phyloP scores from a whole-genome alignment of 2,329 filamentous ascomycete genomes.

The Oidium heveae region DNA sequence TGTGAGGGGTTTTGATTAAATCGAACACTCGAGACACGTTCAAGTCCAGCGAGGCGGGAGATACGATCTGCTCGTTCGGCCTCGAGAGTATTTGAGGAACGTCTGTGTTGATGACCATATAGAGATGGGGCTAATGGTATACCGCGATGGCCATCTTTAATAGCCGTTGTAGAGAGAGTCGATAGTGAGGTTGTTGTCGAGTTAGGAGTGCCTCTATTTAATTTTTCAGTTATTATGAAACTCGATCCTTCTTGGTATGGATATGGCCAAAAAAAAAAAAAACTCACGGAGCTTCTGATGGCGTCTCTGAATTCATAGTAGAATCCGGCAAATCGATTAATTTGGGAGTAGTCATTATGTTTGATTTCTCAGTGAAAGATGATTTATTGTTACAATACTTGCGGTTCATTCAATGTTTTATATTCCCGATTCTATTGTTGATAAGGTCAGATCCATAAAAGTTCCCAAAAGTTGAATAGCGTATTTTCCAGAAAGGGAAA shows the following conservation, averaged over 20 bases:
- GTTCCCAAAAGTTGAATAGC: background rate
- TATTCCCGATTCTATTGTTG: too few relatives aligned
- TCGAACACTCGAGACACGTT: constrained; percentile 58
- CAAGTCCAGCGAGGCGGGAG: constrained; percentile 76
- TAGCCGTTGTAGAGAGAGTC: constrained; percentile 74
- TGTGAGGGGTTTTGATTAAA: constrained; percentile 4
- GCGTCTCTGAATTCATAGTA: constrained; percentile 60
- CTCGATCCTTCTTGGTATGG: background rate
- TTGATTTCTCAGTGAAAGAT: too few relatives aligned
- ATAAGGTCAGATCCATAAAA: too few relatives aligned
- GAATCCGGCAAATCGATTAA: constrained; percentile 67
- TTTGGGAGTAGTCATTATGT: constrained; percentile 19
- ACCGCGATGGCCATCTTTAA: constrained; percentile 87
- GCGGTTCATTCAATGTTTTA: too few relatives aligned
- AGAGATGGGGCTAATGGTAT: constrained; percentile 26
- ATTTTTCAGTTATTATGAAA: background rate
- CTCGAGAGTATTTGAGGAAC: constrained; percentile 52
- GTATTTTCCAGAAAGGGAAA: background rate
- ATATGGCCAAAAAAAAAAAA: background rate
- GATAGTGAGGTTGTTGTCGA: constrained; percentile 82
- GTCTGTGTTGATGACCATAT: constrained; percentile 29
- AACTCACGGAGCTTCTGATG: constrained; percentile 67
- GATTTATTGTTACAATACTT: too few relatives aligned
- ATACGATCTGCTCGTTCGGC: constrained; percentile 88
- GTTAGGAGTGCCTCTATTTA: constrained; percentile 60